Conservation (phyloP, 345 rosid species). For the Lenwebbia sp. region DNA sequence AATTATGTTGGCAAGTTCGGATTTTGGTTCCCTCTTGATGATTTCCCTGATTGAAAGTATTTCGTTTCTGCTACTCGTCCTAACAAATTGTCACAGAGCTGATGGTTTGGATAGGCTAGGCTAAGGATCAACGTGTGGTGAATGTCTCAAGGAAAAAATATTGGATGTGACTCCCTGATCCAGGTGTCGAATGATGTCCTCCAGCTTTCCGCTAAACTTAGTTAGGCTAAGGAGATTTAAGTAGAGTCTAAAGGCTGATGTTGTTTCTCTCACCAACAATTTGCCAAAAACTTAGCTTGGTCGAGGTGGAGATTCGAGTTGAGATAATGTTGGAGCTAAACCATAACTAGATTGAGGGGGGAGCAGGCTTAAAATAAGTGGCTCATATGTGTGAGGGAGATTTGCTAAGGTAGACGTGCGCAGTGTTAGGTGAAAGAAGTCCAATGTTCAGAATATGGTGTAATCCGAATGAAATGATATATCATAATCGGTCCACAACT, state of each 20-base stretch:
- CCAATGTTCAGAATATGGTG: not conserved
- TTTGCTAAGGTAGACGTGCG: not conserved
- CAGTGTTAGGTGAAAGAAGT: not conserved
- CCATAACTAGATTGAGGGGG: not conserved
- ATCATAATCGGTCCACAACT: not conserved
- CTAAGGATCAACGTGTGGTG: not conserved
- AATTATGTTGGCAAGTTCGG: rapidly evolving
- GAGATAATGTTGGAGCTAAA: not conserved
- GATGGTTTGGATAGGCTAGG: not conserved
- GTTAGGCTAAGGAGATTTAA: not conserved
- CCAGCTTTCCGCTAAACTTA: not conserved
- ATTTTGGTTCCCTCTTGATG: not conserved
- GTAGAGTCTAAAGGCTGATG: not conserved
- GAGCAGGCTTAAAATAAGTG: not conserved
- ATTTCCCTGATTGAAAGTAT: not conserved
- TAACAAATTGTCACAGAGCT: not conserved
- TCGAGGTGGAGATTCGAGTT: not conserved
- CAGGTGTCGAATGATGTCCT: not conserved
- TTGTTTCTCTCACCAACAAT: not conserved
- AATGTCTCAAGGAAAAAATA: not conserved
- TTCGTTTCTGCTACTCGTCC: not conserved
- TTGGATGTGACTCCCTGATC: not conserved
- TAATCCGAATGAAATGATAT: not conserved
- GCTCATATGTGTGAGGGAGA: not conserved
- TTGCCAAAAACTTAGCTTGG: not conserved